phyloP scores from a whole-genome alignment of 805 yeast species.

The Saccharomycopsis vini region DNA sequence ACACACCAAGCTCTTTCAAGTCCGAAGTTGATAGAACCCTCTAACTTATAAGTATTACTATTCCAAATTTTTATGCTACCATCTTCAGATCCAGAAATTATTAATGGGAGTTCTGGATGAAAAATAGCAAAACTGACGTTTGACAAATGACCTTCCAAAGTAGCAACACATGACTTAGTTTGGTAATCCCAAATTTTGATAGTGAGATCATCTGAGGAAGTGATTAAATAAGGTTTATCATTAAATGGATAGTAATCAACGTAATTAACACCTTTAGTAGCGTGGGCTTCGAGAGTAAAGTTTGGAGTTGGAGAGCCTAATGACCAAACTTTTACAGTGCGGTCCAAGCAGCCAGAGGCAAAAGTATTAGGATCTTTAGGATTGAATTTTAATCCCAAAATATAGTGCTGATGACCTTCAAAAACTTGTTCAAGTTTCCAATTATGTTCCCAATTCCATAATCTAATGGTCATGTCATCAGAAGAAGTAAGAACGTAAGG shows the following conservation, averaged over 20 bases:
- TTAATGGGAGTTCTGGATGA: conserved; percentile 95
- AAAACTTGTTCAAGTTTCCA: conserved; percentile 88
- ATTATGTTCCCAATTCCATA: conserved; percentile 96
- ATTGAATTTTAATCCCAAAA: conserved; percentile 89
- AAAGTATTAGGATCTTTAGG: conserved; percentile 97
- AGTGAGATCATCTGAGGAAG: conserved; percentile 85
- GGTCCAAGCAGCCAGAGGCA: conserved; percentile 94
- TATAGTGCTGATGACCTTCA: conserved; percentile 94
- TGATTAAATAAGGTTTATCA: conserved; percentile 92
- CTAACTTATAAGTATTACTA: conserved; percentile 85
- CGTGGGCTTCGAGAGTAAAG: conserved; percentile 86
- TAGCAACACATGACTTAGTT: conserved; percentile 90
- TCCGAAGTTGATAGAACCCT: conserved; percentile 82
- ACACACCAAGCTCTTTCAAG: conserved; percentile 97
- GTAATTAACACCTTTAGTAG: conserved; percentile 86
- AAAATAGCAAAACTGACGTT: conserved; percentile 95
- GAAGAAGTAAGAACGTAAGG: conserved; percentile 83
- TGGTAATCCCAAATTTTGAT: conserved; percentile 95
- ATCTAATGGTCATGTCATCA: conserved; percentile 83
- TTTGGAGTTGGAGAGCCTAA: conserved; percentile 81
- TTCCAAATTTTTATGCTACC: conserved; percentile 93
- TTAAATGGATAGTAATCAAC: conserved; percentile 96
- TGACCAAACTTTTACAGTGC: conserved; percentile 96
- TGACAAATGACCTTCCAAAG: conserved; percentile 85
- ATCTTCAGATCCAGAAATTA: conserved; percentile 95